These are phyloP conservation scores for Beauveria sp. DNA, from an alignment of 2,329 filamentous ascomycete species.

Conservation along the genomic window DNA sequence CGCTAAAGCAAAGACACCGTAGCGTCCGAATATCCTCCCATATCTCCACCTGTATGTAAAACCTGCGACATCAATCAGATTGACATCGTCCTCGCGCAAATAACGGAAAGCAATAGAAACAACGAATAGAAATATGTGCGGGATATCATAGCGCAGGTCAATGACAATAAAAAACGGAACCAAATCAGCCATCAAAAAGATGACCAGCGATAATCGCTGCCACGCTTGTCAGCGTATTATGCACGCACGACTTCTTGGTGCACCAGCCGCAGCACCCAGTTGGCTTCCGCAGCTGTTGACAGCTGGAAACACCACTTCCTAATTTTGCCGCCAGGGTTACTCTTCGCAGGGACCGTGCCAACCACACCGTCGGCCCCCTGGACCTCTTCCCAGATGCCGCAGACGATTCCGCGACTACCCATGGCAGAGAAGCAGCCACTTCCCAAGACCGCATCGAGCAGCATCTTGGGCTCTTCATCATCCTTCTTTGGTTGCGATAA, in stretches of 20 bases:
- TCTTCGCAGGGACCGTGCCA: slow-evolving; percentile 43
- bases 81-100: neutral
- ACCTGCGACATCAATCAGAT: neutral
- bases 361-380: slow-evolving; percentile 53
- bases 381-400: slow-evolving; percentile 78
- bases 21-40: neutral
- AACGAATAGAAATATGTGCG: neutral
- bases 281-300: slow-evolving; percentile 42
- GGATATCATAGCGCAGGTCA: slow-evolving; percentile 4
- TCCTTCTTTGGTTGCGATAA: slow-evolving; percentile 59
- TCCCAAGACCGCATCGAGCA: slow-evolving; percentile 78
- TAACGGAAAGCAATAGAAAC: neutral
- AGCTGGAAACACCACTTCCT: slow-evolving; percentile 60
- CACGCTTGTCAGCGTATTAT: slow-evolving; percentile 13
- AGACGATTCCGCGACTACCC: slow-evolving; percentile 77
- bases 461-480: slow-evolving; percentile 47
- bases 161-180: neutral
- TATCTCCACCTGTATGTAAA: neutral
- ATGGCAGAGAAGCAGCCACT: slow-evolving; percentile 80
- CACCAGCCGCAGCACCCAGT: slow-evolving; percentile 48
- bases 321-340: slow-evolving; percentile 45
- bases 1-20: neutral
- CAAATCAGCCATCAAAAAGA: neutral
- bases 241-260: slow-evolving; percentile 46
- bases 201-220: neutral